Evolutionary conservation across 2,329 filamentous ascomycete genomes (phyloP).

Genomic region (Didymellaceae sp.): DNA sequence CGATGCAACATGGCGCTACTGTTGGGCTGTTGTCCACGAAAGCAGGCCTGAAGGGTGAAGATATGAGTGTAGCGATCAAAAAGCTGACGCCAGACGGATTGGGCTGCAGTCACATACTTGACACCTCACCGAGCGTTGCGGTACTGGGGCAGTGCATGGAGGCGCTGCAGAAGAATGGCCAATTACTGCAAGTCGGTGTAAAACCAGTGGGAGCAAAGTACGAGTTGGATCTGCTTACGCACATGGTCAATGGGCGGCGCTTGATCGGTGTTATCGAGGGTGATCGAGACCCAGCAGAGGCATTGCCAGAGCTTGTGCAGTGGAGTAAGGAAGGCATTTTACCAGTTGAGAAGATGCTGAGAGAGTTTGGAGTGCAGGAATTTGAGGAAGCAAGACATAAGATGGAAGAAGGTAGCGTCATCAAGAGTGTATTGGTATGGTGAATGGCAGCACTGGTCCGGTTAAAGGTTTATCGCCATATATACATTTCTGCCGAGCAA

Average conservation of each 20-base stretch:
- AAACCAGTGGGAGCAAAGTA: conserved; percentile 26
- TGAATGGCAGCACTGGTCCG: no score
- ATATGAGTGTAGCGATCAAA: conserved; percentile 47
- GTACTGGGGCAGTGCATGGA: conserved; percentile 24
- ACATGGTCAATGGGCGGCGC: conserved; percentile 22
- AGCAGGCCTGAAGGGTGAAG: conserved; percentile 16
- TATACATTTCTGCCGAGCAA: no score
- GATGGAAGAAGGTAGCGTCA: conserved; percentile 24
- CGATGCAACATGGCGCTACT: conserved; percentile 45
- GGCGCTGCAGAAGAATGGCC: conserved; percentile 24
- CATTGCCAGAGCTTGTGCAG: conserved; percentile 22
- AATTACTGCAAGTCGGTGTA: conserved; percentile 22
- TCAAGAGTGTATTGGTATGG: conserved; percentile 24
- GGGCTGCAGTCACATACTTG: conserved; percentile 21
- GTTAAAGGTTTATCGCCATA: no score
- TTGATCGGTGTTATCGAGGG: conserved; percentile 25
- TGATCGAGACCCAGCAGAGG: conserved; percentile 22
- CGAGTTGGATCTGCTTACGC: conserved; percentile 22
- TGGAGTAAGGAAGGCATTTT: conserved; percentile 18
- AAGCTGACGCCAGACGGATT: conserved; percentile 28
- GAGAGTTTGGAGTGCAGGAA: conserved; percentile 16
- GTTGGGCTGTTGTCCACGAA: conserved; percentile 15
- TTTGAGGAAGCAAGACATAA: conserved; percentile 19
- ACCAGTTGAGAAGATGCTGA: conserved; percentile 23
- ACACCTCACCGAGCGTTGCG: conserved; percentile 19